Conservation (phyloP, 495 filamentous ascomycete species). For the Penicillium riverlandense region DNA sequence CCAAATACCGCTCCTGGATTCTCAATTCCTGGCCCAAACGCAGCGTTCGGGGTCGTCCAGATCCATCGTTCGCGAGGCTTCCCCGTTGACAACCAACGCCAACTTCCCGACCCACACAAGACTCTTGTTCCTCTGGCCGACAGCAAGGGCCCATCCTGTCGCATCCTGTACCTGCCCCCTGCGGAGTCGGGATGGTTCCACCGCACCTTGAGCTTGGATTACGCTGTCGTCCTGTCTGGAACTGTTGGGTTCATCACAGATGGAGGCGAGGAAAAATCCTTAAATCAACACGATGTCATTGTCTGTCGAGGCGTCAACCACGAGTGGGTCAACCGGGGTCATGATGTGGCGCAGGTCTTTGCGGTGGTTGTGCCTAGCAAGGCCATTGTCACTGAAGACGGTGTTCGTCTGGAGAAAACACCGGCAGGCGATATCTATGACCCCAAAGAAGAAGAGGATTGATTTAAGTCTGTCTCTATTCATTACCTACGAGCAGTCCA, state of each 20-base stretch:
- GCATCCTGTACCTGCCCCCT: constrained; percentile 15
- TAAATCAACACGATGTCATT: constrained; percentile 19
- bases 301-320: constrained; percentile 18
- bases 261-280: constrained; percentile 14
- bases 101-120: constrained; percentile 11
- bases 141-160: constrained; percentile 19
- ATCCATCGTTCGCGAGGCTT: constrained; percentile 20
- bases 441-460: constrained; percentile 13
- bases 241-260: constrained; percentile 16
- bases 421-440: constrained; percentile 16
- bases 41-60: constrained; percentile 17
- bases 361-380: constrained; percentile 13
- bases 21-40: constrained; percentile 7
- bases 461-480: background rate
- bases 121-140: constrained; percentile 20
- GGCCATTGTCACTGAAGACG: constrained; percentile 14
- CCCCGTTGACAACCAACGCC: constrained; percentile 16
- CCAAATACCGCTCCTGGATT: constrained; percentile 15
- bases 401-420: constrained; percentile 12
- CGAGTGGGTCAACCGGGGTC: constrained; percentile 21
- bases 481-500: too few species aligned
- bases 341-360: constrained; percentile 13
- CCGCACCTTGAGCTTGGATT: constrained; percentile 20
- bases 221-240: constrained; percentile 13
- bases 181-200: constrained; percentile 19